Conservation (phyloP, 257 asterid genomes). For the Datura wrightii region DNA sequence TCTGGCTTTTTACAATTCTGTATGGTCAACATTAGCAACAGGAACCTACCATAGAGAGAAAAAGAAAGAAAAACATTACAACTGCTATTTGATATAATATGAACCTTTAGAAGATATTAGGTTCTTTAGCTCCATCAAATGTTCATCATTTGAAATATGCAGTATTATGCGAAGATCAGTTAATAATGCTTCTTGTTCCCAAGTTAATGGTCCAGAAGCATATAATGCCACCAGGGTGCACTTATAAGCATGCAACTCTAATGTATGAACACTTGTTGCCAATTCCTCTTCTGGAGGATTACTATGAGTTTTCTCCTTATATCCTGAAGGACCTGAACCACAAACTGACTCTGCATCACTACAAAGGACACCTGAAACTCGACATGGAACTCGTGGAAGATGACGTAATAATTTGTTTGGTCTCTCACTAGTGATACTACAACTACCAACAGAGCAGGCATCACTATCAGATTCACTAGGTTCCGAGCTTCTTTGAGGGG, state of each 20-base stretch:
- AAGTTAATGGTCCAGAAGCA: slow-evolving; percentile 89
- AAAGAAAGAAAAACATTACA: slow-evolving; percentile 28
- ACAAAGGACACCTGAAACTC: slow-evolving; percentile 49
- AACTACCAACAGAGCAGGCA: slow-evolving; percentile 85
- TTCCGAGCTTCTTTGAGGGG: slow-evolving; percentile 44
- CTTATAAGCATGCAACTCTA: slow-evolving; percentile 85
- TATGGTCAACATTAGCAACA: slow-evolving; percentile 34
- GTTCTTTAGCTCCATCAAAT: slow-evolving; percentile 80
- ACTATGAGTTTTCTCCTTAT: slow-evolving; percentile 52
- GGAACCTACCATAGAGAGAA: slow-evolving; percentile 36
- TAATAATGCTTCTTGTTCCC: slow-evolving; percentile 87
- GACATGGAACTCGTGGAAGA: slow-evolving; percentile 41
- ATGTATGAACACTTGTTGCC: slow-evolving; percentile 62
- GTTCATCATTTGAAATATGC: slow-evolving; percentile 90
- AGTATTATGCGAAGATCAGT: slow-evolving; percentile 87
- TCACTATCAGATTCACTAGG: slow-evolving; percentile 57
- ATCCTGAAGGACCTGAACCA: slow-evolving; percentile 48
- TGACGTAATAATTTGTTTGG: slow-evolving; percentile 46
- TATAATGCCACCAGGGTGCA: slow-evolving; percentile 76
- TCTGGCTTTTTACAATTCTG: slow-evolving; percentile 51
- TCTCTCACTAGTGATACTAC: slow-evolving; percentile 60
- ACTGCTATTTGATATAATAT: slow-evolving; percentile 49
- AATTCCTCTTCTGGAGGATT: slow-evolving; percentile 59
- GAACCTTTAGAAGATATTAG: slow-evolving; percentile 63
- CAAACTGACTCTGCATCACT: slow-evolving; percentile 73